A percentile compares a stretch with the other conserved stretches of the same genome.
phyloP scores from a whole-genome alignment of 441 rosid genomes.

The Eruca vesicaria region DNA sequence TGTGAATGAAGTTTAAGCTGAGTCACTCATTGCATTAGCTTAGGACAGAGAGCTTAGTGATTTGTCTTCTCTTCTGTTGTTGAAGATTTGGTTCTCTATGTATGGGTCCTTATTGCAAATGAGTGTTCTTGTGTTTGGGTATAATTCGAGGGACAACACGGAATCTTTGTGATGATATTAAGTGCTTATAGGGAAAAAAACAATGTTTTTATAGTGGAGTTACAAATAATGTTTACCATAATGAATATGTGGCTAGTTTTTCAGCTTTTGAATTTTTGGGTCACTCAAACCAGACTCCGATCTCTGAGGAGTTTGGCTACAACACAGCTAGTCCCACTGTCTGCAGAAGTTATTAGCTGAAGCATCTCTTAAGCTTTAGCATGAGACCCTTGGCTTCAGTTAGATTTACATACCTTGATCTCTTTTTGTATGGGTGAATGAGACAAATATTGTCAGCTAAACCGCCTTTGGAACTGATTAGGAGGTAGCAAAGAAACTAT shows the following conservation, averaged over 20 bases:
- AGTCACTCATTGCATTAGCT: slow-evolving; percentile 1
- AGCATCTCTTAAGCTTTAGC: background rate
- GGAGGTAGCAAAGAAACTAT: slow-evolving; percentile 26
- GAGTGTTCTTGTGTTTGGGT: background rate
- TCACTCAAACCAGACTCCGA: background rate
- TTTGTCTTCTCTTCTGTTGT: slow-evolving; percentile 10
- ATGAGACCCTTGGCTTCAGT: background rate
- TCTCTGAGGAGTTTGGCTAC: background rate
- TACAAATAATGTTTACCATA: background rate
- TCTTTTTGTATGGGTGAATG: background rate
- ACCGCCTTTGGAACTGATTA: background rate
- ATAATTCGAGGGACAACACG: background rate
- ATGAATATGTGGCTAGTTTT: background rate
- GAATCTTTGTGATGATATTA: background rate
- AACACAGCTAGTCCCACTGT: background rate
- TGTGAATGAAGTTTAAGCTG: slow-evolving; percentile 19
- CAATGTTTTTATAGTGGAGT: background rate
- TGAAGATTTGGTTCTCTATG: slow-evolving; percentile 20
- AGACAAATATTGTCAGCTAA: background rate
- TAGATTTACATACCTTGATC: background rate
- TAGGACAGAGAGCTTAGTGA: background rate
- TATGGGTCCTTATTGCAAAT: background rate
- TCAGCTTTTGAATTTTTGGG: background rate
- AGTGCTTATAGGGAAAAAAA: background rate
- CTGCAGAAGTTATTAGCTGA: background rate